These are phyloP conservation scores for Backusella westeae DNA, from an alignment of 192 early-diverging fungal species.

Conservation along the genomic window DNA sequence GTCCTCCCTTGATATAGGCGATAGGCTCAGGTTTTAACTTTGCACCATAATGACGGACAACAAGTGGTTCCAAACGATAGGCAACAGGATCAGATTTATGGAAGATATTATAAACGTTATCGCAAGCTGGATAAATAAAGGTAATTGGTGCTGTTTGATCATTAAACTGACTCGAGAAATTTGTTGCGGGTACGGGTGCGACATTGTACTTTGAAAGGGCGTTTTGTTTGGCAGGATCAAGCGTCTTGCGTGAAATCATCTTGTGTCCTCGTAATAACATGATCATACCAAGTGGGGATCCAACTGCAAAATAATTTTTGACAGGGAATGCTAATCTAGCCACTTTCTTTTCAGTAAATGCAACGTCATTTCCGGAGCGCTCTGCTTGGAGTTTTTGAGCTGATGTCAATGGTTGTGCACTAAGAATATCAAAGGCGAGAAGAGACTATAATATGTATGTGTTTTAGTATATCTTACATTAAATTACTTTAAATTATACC, in stretches of 20 bases:
- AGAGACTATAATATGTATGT: constrained; percentile 41
- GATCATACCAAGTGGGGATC: constrained; percentile 81
- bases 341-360: constrained; percentile 9
- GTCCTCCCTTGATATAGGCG: constrained; percentile 82
- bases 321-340: constrained; percentile 43
- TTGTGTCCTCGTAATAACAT: constrained; percentile 71
- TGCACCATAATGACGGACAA: constrained; percentile 52
- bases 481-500: background rate
- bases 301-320: constrained; percentile 74
- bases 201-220: background rate
- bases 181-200: constrained; percentile 13
- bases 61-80: constrained; percentile 71
- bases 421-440: constrained; percentile 76
- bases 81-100: constrained; percentile 74
- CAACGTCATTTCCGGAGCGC: no score
- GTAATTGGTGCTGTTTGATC: constrained; percentile 18
- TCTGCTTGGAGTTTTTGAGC: background rate
- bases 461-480: background rate
- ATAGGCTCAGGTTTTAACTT: constrained; percentile 68
- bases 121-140: constrained; percentile 59
- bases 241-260: constrained; percentile 46
- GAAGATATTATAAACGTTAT: constrained; percentile 83
- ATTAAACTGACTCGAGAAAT: constrained; percentile 6
- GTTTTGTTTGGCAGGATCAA: background rate
- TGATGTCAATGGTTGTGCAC: constrained; percentile 56